Conservation (phyloP, 306 rosid genomes). For the Clitoria ternatea region DNA sequence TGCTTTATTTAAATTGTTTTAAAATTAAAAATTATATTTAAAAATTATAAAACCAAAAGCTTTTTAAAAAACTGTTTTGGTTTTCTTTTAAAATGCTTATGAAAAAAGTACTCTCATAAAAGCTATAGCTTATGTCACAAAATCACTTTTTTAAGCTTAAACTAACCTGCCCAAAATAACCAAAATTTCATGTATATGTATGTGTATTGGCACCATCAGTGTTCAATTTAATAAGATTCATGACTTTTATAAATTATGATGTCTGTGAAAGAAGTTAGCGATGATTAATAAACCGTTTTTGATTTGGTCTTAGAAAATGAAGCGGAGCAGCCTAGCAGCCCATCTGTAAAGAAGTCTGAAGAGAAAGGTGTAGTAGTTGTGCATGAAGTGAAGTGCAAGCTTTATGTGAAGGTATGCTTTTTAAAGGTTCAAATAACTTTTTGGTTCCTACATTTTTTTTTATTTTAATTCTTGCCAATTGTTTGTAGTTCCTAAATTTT, state of each 20-base stretch:
- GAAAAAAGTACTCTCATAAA: not conserved
- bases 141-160: not conserved
- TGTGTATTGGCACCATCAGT: not conserved
- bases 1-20: not conserved
- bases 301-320: conserved; percentile 58
- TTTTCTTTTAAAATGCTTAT: not conserved
- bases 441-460: no score
- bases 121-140: not conserved
- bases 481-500: no score
- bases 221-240: not conserved
- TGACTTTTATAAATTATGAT: conserved; percentile 12
- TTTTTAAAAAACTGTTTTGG: not conserved
- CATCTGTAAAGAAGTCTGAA: conserved; percentile 83
- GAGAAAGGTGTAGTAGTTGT: conserved; percentile 86
- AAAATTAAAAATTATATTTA: not conserved
- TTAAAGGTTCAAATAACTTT: no score
- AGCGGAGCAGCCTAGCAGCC: conserved; percentile 85
- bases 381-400: conserved; percentile 96
- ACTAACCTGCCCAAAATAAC: not conserved
- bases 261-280: not conserved
- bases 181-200: conserved; percentile 6
- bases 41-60: not conserved
- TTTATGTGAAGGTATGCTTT: conserved; percentile 76
- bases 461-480: no score
- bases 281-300: conserved; percentile 12